A percentile compares a stretch with the other conserved stretches of the same genome.
Conservation (phyloP, 225 moss, liverwort and hornwort species). For the Antitrichia curtipendula region DNA sequence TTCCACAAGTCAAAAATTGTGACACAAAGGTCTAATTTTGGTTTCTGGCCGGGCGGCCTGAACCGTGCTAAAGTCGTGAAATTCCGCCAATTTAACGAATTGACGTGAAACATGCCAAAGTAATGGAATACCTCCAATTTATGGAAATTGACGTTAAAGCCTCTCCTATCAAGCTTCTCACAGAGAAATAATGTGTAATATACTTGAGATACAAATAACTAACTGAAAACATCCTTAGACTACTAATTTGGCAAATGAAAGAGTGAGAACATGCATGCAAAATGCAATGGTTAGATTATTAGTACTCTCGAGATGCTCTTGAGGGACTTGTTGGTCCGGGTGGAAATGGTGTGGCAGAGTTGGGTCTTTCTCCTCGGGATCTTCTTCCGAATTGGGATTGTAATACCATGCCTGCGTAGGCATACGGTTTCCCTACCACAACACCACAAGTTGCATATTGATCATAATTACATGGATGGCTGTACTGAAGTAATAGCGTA, state of each 20-base stretch:
- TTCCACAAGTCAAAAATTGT: not conserved
- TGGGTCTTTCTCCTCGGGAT: conserved; percentile 36
- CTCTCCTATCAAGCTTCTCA: not conserved
- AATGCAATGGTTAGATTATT: not conserved
- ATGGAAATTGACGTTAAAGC: not conserved
- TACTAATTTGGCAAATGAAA: not conserved
- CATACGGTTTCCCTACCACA: not conserved
- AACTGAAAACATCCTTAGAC: not conserved
- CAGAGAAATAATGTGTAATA: not conserved
- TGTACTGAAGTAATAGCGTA: not conserved
- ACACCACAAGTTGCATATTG: not conserved
- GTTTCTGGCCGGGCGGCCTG: too few relatives aligned
- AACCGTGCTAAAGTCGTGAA: too few relatives aligned
- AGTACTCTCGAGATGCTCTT: conserved; percentile 31
- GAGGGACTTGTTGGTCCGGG: conserved; percentile 34
- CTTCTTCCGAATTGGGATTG: conserved; percentile 39
- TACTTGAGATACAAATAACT: too few relatives aligned
- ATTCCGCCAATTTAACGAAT: not conserved
- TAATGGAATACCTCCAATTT: not conserved
- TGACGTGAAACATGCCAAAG: not conserved
- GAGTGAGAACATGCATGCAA: not conserved
- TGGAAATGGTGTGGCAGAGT: conserved; percentile 37
- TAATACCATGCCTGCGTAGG: conserved; percentile 54
- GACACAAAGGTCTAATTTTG: too few relatives aligned
- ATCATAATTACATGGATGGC: not conserved